Evolutionary conservation across 495 filamentous ascomycete species (phyloP), one percentile per base, ranked within the genome.

Genomic region (Neurospora sp.): DNA sequence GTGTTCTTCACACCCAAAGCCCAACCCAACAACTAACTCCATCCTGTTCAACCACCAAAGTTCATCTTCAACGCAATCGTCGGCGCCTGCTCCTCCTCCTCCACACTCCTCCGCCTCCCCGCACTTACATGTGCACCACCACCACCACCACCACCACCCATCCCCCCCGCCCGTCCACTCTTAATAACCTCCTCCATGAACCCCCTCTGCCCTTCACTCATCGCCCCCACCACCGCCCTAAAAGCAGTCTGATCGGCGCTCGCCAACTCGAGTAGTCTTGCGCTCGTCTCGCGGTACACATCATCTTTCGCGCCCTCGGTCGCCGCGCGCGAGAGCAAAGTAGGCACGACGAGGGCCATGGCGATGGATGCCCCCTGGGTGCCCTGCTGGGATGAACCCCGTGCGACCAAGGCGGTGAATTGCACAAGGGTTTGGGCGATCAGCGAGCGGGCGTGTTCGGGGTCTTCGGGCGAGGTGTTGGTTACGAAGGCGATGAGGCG

Each of bases 11-110:
- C 14, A 17, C 45, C 38, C n/a, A 35, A 35, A 31, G 14, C 42
- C 22, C 37, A 59, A 17, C 53, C 16, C 70, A 69, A 35, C 40
- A 37, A 16, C 61, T 14, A 37, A 16, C 61, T 14, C 22, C 53
- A 44, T n/a, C 1, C 39, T 14, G 42, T n/a, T 75, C 70, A 75
- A 17, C 80, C 79, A 4, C 87, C 87, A 87, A 99, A 98, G 78
- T 97, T 87, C 91, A 98, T 94, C 85, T 95, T 93, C 80, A 99
- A 78, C 70, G 93, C 93, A 87, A 99, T 99, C 73, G 83, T 97
- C 16, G 96, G 96, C 81, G 90, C 88, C 73, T 84, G 88, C 41
- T 86, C 85, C 59, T 82, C 86, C 10, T 69, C 82, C 31, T 81
- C 39, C 78, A 79, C 74, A 78, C 83, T 39, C 73, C 80, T 70